These are phyloP conservation scores for Diaporthe citrichinensis DNA, from an alignment of 2,329 filamentous ascomycete genomes.

Conservation along the genomic window DNA sequence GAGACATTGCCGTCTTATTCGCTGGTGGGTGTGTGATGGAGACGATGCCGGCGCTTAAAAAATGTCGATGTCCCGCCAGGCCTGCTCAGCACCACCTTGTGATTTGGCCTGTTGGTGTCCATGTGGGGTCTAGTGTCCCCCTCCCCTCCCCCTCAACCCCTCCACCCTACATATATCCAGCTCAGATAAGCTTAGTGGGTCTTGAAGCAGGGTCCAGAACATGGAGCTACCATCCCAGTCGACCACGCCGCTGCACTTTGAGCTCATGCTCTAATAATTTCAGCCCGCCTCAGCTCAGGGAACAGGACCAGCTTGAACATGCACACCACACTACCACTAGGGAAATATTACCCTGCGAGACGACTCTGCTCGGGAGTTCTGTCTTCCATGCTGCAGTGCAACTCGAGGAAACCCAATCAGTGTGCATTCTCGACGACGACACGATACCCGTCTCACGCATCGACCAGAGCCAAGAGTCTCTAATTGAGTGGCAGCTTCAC, in stretches of 20 bases:
- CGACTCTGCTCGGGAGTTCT: constrained; percentile 30
- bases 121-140: constrained; percentile 15
- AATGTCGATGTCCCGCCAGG: constrained; percentile 11
- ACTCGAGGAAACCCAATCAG: background rate
- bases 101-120: constrained; percentile 28
- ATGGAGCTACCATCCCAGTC: constrained; percentile 13
- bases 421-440: background rate
- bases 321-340: constrained; percentile 2
- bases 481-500: constrained; percentile 17
- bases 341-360: constrained; percentile 10
- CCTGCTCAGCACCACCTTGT: constrained; percentile 19
- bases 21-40: constrained; percentile 9
- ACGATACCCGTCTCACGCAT: constrained; percentile 28
- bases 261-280: background rate
- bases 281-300: constrained; percentile 25
- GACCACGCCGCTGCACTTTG: background rate
- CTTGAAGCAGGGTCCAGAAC: constrained; percentile 19
- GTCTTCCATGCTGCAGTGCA: constrained; percentile 24
- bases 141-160: background rate
- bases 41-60: constrained; percentile 32
- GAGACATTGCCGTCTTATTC: constrained; percentile 25
- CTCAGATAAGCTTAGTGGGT: constrained; percentile 31
- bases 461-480: constrained; percentile 11
- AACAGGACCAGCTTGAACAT: background rate
- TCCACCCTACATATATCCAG: background rate